A percentile compares a stretch with the other conserved stretches of the same genome.
These are phyloP conservation scores for Globisporangium cederbergense DNA, from an alignment of 352 stramenopile species.

Conservation along the genomic window DNA sequence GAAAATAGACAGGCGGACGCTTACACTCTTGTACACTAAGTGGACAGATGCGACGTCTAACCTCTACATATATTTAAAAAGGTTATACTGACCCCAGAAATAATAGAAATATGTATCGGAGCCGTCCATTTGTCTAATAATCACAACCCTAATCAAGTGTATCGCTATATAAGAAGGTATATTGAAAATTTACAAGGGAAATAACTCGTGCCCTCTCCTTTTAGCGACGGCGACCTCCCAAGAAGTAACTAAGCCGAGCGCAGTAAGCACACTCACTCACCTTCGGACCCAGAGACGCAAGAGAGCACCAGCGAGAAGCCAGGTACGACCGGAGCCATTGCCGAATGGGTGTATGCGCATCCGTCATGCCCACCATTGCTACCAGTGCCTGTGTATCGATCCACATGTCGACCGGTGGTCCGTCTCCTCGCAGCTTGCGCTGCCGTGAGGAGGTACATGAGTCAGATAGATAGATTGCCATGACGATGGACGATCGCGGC, in stretches of 20 bases:
- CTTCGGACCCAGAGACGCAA: not conserved
- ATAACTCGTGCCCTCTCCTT: not conserved
- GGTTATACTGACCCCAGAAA: no score
- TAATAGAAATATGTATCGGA: no score
- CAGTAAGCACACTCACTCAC: not conserved
- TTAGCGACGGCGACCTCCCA: not conserved
- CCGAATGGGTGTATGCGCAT: not conserved
- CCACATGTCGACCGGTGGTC: not conserved
- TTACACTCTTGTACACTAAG: no score
- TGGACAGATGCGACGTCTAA: no score
- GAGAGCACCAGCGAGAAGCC: slow-evolving; percentile 2
- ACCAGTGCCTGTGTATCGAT: not conserved
- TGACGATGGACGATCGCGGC: not conserved
- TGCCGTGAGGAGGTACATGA: slow-evolving; percentile 2
- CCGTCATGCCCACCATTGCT: not conserved
- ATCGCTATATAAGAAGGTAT: no score
- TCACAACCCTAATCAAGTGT: no score
- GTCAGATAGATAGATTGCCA: not conserved
- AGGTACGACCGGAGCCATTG: not conserved
- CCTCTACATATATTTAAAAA: no score
- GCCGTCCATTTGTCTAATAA: no score
- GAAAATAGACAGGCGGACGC: no score
- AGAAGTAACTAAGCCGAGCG: not conserved
- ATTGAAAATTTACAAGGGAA: no score
- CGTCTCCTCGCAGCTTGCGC: slow-evolving; percentile 1